Evolutionary conservation across 345 rosid species (phyloP).

Genomic region (Isatis tinctoria): DNA sequence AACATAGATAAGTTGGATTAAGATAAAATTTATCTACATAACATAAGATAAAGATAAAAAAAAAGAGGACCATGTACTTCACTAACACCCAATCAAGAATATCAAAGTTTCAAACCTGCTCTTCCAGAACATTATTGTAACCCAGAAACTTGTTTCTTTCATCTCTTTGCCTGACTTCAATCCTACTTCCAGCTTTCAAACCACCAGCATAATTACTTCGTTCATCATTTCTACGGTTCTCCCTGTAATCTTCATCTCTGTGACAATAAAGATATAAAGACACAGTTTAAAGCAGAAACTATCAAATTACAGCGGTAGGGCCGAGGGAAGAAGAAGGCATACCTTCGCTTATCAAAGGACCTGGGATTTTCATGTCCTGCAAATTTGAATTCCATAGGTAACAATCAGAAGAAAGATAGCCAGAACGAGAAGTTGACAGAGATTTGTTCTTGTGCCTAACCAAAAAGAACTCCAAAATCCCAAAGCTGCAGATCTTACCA

Average conservation of each 20-base stretch:
- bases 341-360: slow-evolving; percentile 59
- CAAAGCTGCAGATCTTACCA: slow-evolving; percentile 49
- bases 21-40: neutral
- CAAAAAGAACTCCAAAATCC: neutral
- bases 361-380: slow-evolving; percentile 69
- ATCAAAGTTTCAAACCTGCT: slow-evolving; percentile 53
- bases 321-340: neutral
- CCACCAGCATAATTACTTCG: slow-evolving; percentile 57
- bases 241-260: slow-evolving; percentile 57
- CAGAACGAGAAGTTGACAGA: neutral
- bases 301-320: neutral
- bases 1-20: neutral
- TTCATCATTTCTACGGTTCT: slow-evolving; percentile 44
- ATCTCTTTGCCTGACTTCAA: slow-evolving; percentile 46
- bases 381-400: slow-evolving; percentile 14
- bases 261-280: slow-evolving; percentile 8
- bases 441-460: neutral
- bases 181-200: slow-evolving; percentile 45
- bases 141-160: slow-evolving; percentile 40
- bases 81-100: slow-evolving; percentile 3
- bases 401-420: slow-evolving; percentile 10
- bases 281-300: neutral
- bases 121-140: slow-evolving; percentile 45
- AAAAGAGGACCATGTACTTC: neutral
- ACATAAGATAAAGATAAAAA: neutral